phyloP scores from a whole-genome alignment of 2,329 filamentous ascomycete species.

The Helicocarpus griseus region DNA sequence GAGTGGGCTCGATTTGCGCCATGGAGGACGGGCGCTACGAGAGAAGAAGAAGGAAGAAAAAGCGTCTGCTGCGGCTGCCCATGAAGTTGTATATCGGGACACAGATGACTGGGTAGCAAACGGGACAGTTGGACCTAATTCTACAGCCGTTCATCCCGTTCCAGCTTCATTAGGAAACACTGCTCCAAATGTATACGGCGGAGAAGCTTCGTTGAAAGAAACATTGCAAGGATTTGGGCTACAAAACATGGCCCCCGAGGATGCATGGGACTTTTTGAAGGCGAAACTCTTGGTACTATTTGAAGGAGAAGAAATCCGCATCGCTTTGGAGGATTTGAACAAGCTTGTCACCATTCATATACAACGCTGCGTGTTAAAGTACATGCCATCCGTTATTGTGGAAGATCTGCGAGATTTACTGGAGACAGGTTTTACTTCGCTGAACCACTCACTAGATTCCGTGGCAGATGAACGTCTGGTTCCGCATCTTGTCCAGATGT shows the following conservation, averaged over 20 bases:
- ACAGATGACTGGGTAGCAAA: conserved; percentile 26
- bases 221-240: conserved; percentile 48
- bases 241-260: conserved; percentile 58
- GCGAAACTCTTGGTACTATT: conserved; percentile 54
- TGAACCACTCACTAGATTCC: conserved; percentile 72
- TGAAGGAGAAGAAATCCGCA: conserved; percentile 54
- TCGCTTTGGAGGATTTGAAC: conserved; percentile 58
- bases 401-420: conserved; percentile 54
- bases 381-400: conserved; percentile 49
- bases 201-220: conserved; percentile 31
- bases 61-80: conserved; percentile 15
- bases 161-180: conserved; percentile 29
- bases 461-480: conserved; percentile 83
- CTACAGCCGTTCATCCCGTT: conserved; percentile 24
- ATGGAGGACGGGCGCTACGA: conserved; percentile 63
- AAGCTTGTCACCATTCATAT: conserved; percentile 53
- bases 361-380: conserved; percentile 52
- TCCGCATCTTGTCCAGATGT: conserved; percentile 81
- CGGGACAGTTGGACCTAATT: conserved; percentile 15
- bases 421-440: conserved; percentile 66
- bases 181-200: conserved; percentile 14
- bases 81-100: conserved; percentile 17
- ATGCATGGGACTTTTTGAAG: conserved; percentile 58
- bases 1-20: conserved; percentile 67
- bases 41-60: conserved; percentile 75